Percentiles rank a stretch among this genome's conserved stretches.
Evolutionary conservation across 768 basidiomycete species (phyloP).

Genomic region (Suillus paluster): DNA sequence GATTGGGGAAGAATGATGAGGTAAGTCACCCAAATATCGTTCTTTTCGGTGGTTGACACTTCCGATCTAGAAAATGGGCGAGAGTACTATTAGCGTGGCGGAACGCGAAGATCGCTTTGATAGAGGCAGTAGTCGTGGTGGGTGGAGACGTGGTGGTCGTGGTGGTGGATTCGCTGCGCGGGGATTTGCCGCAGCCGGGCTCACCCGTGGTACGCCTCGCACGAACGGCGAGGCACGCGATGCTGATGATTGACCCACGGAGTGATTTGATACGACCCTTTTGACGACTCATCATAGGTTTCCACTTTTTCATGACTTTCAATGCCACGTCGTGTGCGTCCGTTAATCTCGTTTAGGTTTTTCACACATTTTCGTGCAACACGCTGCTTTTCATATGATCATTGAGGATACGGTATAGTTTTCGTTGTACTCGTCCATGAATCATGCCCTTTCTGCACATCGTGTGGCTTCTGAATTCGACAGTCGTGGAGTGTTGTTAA

Average conservation of each 20-base stretch:
- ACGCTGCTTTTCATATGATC: slow-evolving; percentile 7
- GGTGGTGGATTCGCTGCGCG: slow-evolving; percentile 64
- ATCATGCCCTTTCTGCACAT: slow-evolving; percentile 2
- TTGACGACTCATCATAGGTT: slow-evolving; percentile 21
- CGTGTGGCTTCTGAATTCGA: not conserved
- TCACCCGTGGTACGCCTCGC: slow-evolving; percentile 47
- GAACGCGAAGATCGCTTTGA: slow-evolving; percentile 47
- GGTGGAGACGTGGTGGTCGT: slow-evolving; percentile 57
- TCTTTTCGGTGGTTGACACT: slow-evolving; percentile 14
- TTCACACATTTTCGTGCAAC: slow-evolving; percentile 1
- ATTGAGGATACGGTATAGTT: slow-evolving; percentile 7
- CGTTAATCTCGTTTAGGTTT: slow-evolving; percentile 1
- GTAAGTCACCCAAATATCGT: slow-evolving; percentile 43
- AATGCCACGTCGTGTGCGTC: not conserved
- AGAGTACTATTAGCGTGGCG: slow-evolving; percentile 65
- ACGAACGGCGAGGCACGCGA: slow-evolving; percentile 32
- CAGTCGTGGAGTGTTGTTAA: too few relatives aligned
- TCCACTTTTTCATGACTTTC: slow-evolving; percentile 10
- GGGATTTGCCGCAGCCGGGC: slow-evolving; percentile 71
- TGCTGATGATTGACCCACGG: slow-evolving; percentile 21
- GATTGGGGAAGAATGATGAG: slow-evolving; percentile 73
- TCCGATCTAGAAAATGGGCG: slow-evolving; percentile 66
- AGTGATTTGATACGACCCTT: slow-evolving; percentile 22
- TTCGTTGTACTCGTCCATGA: not conserved
- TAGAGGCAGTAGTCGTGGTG: slow-evolving; percentile 47